phyloP scores from a whole-genome alignment of 2,329 filamentous ascomycete genomes.

The Epichloe sibirici region DNA sequence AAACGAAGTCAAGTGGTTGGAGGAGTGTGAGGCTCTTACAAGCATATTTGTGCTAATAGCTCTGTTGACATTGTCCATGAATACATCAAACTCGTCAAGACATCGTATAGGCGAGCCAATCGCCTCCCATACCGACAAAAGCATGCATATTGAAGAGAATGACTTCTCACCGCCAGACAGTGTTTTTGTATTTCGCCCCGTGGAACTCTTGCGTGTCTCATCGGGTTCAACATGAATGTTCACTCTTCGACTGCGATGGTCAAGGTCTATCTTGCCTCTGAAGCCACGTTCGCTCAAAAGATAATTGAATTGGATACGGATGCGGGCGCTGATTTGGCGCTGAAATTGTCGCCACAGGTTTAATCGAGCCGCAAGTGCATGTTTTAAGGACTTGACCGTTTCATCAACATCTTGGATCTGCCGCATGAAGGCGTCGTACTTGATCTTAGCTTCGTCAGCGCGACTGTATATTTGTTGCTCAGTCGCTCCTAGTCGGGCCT shows the following conservation, averaged over 20 bases:
- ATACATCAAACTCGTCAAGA: constrained; percentile 96
- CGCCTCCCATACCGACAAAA: constrained; percentile 91
- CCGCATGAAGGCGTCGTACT: constrained; percentile 30
- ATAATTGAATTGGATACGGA: constrained; percentile 77
- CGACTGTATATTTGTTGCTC: constrained; percentile 51
- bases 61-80: constrained; percentile 96
- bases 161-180: constrained; percentile 95
- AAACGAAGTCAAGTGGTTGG: neutral
- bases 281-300: constrained; percentile 83
- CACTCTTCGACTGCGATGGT: constrained; percentile 63
- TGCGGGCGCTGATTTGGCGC: constrained; percentile 70
- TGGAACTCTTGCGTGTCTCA: constrained; percentile 53
- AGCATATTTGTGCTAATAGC: constrained; percentile 91
- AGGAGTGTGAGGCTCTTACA: constrained; percentile 36
- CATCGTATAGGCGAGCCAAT: constrained; percentile 94
- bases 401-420: constrained; percentile 28
- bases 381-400: constrained; percentile 34
- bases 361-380: constrained; percentile 56
- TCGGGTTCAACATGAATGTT: constrained; percentile 66
- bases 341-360: constrained; percentile 73
- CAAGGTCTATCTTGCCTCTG: constrained; percentile 65
- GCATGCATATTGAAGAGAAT: constrained; percentile 88
- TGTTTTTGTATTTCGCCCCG: constrained; percentile 77
- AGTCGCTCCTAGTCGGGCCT: constrained; percentile 46
- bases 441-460: constrained; percentile 26